Percentiles rank a stretch among this genome's conserved stretches.
phyloP scores from a whole-genome alignment of 176 grass and related monocot genomes.

The Pontederia paniculata region DNA sequence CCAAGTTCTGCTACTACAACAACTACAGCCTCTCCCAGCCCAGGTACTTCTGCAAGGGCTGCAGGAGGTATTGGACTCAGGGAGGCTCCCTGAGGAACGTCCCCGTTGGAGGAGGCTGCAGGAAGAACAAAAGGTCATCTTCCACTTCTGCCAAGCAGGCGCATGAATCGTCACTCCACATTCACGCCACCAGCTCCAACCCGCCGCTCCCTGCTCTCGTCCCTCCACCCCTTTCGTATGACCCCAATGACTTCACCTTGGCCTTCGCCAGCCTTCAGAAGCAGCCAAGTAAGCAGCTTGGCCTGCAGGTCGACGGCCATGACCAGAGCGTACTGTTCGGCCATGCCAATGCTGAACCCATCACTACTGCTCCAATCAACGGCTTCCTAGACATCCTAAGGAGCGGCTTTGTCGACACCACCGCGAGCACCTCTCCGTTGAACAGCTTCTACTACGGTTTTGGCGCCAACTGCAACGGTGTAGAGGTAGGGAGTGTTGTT shows the following conservation, averaged over 20 bases:
- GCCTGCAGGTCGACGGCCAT: background rate
- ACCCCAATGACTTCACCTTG: slow-evolving; percentile 18
- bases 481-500: background rate
- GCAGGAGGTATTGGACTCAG: slow-evolving; percentile 21
- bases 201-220: background rate
- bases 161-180: background rate
- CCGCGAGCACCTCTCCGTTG: background rate
- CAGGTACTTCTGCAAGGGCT: slow-evolving; percentile 23
- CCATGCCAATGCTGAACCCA: background rate
- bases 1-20: slow-evolving; percentile 83
- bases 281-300: background rate
- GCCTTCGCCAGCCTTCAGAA: slow-evolving; percentile 7
- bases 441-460: slow-evolving; percentile 14
- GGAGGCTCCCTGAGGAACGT: slow-evolving; percentile 23
- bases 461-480: background rate
- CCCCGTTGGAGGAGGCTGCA: slow-evolving; percentile 19
- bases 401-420: background rate
- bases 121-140: slow-evolving; percentile 18
- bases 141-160: background rate
- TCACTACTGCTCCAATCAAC: background rate
- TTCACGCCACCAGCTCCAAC: background rate
- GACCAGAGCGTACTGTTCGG: background rate
- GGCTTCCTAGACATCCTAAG: slow-evolving; percentile 14
- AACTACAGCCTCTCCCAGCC: slow-evolving; percentile 53
- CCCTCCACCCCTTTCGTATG: slow-evolving; percentile 1